Evolutionary conservation across 2,329 filamentous ascomycete species (phyloP).

Genomic region (Macrophomina phaseolina): DNA sequence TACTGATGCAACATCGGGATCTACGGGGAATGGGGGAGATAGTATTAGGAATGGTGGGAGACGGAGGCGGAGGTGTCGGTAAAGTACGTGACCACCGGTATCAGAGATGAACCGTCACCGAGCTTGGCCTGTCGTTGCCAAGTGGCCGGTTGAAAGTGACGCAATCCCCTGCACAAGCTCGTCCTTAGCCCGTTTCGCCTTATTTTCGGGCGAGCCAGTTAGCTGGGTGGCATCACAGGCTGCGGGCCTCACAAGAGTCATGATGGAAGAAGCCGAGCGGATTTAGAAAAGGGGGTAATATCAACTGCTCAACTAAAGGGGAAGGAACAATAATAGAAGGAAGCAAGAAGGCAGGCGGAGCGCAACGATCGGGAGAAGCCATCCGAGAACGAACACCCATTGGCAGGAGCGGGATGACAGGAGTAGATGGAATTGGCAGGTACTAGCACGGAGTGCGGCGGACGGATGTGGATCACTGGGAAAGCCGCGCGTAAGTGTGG

Average conservation of each 20-base stretch:
- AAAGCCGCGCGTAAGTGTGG: constrained; percentile 1
- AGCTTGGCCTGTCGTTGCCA: not conserved
- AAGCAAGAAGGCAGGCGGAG: not conserved
- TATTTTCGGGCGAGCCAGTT: constrained; percentile 2
- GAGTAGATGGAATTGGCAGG: not conserved
- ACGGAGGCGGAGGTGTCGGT: too few species aligned
- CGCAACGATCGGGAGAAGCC: constrained; percentile 2
- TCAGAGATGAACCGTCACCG: not conserved
- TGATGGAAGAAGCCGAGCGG: not conserved
- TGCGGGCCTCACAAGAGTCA: not conserved
- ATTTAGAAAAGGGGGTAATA: not conserved
- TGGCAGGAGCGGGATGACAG: not conserved
- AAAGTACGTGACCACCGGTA: not conserved
- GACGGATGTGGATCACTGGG: constrained; percentile 5
- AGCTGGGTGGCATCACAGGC: not conserved
- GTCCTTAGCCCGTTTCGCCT: constrained; percentile 15
- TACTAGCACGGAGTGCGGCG: not conserved
- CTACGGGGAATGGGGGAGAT: not conserved
- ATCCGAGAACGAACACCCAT: not conserved
- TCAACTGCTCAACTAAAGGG: not conserved
- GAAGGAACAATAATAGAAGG: not conserved
- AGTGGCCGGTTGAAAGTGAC: constrained; percentile 2
- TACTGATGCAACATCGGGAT: not conserved
- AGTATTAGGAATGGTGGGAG: not conserved
- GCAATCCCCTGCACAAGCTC: constrained; percentile 6